Base-by-base conservation (phyloP, 1,139 yeast genomes). In the Kodamaea suecica region DNA sequence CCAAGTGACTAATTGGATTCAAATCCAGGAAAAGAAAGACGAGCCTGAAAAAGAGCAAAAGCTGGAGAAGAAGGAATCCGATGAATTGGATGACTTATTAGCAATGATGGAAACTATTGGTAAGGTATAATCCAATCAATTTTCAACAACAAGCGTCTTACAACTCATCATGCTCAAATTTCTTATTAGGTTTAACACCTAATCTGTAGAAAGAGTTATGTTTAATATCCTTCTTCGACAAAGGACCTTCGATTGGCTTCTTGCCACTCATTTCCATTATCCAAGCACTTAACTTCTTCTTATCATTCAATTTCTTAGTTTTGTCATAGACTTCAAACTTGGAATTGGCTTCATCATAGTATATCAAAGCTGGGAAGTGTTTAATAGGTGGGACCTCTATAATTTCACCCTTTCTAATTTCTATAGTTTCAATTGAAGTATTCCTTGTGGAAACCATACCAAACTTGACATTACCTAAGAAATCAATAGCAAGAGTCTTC, bases 401-500 rank as follows among this genome's bases (percentile, higher is more conserved):
- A 4, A 41, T 33, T 7, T 43, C 44, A 2, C 36, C 37, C 3
- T 52, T 41, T 1, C 62, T 54, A 3, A 64, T 30, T 17, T 49
- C 50, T 4, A 60, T 44, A 12, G 46, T 43, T 10, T 38, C 35
- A 10, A 62, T 33, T 1, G 43, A 23, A 3, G 37, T 23, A 7
- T 43, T 38, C 24, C 53, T 43, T 6, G 42, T 28, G 2, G 50
- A 28, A n/a, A 59, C 42, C 50, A 55, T 44, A 4, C 61, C 70
- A 41, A 70, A 58, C 24, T 57, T 55, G 16, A 58, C 51, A 0
- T 52, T 37, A 4, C 47, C 56, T 24, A 83, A 57, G 57, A 79
- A 84, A 51, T 90, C 96, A 36, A 84, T 70, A 3, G 95, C 92
- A 45, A 90, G 62, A 1, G 86, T 67, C 56, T 84, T 86, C 53